Percentiles rank a stretch among this genome's conserved stretches.
Conservation (phyloP, 179 eudicot genomes). For the Heliamphora pulchella region DNA sequence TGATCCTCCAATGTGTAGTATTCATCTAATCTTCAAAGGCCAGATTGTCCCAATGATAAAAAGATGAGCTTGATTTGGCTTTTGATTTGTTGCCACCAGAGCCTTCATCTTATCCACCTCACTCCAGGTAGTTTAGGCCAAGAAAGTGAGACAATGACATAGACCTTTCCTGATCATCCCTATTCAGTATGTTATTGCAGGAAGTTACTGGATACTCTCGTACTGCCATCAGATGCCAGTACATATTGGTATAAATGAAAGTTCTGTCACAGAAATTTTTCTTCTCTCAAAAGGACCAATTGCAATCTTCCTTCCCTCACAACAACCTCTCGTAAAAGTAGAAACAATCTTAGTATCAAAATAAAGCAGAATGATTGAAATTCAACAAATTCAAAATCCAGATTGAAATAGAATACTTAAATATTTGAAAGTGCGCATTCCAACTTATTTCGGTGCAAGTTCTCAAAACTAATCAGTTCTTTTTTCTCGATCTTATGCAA, state of each 20-base stretch:
- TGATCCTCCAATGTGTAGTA: background rate
- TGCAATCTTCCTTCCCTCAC: background rate
- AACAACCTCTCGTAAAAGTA: background rate
- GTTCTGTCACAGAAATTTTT: background rate
- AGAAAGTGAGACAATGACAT: background rate
- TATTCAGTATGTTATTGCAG: background rate
- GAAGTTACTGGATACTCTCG: background rate
- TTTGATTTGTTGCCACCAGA: background rate
- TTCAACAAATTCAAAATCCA: background rate
- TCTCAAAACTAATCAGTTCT: background rate
- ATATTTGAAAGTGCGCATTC: background rate
- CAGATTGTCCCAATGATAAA: background rate
- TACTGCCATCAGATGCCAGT: background rate
- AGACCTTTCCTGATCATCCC: background rate
- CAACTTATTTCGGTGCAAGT: background rate
- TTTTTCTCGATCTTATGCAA: background rate
- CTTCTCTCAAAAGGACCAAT: background rate
- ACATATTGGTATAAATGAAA: background rate
- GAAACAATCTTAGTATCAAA: background rate
- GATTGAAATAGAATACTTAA: background rate
- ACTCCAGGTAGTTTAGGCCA: constrained; percentile 8
- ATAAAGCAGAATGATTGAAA: background rate
- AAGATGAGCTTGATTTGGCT: background rate
- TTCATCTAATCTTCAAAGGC: background rate
- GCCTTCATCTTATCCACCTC: background rate